phyloP scores from a whole-genome alignment of 257 asterid species.

The Solanum corneliomulleri region DNA sequence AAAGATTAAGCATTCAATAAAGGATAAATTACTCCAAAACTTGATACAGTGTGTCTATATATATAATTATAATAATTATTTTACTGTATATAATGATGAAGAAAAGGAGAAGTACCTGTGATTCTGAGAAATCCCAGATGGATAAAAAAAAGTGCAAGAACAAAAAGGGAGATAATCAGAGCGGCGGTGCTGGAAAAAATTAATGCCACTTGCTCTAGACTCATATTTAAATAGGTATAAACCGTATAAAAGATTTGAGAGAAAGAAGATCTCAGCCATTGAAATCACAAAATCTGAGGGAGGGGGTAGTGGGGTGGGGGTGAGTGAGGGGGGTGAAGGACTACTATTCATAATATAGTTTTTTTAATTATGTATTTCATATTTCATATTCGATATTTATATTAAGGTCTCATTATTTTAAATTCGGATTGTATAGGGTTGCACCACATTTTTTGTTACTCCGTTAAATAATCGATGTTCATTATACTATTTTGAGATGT shows the following conservation, averaged over 20 bases:
- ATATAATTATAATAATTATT: not conserved
- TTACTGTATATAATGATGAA: not conserved
- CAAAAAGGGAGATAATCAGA: not conserved
- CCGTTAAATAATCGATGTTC: no score
- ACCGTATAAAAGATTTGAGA: not conserved
- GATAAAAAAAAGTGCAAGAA: not conserved
- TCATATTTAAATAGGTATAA: not conserved
- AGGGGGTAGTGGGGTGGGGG: not conserved
- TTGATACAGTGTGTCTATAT: not conserved
- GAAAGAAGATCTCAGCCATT: conserved; percentile 3
- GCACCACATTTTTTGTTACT: no score
- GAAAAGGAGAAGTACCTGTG: not conserved
- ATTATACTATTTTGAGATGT: no score
- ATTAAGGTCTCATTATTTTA: no score
- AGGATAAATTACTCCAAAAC: not conserved
- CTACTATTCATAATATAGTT: no score
- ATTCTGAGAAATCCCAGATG: not conserved
- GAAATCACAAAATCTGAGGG: not conserved
- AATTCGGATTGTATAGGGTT: no score
- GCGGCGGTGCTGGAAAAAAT: not conserved
- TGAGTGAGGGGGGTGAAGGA: no score
- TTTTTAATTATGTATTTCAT: no score
- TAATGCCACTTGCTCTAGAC: not conserved
- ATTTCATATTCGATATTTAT: no score
- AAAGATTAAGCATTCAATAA: not conserved